Conservation (phyloP, 352 stramenopile genomes). For the Phytopythium cucurbitacearum region DNA sequence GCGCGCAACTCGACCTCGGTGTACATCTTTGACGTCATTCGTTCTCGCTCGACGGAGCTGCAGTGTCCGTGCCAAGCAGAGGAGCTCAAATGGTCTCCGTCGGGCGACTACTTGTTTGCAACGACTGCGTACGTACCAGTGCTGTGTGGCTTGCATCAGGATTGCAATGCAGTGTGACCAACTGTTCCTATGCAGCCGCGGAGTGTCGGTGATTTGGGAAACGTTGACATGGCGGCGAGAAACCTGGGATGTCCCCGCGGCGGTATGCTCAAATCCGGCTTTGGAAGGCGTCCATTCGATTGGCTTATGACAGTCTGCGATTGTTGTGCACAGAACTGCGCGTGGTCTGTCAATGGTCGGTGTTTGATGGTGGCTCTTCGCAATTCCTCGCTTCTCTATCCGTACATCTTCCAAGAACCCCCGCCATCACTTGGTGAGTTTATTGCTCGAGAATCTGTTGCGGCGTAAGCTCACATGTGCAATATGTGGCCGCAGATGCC, state of each 20-base stretch:
- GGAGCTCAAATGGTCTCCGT: conserved; percentile 71
- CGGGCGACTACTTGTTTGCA: conserved; percentile 81
- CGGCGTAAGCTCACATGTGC: background rate
- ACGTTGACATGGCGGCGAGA: conserved; percentile 77
- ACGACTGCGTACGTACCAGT: conserved; percentile 43
- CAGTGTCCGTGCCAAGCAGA: conserved; percentile 45
- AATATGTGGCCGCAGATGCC: conserved; percentile 30
- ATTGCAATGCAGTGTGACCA: background rate
- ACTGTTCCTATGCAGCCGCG: conserved; percentile 18
- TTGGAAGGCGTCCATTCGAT: background rate
- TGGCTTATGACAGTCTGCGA: background rate
- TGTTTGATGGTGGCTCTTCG: conserved; percentile 63
- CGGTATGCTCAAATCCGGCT: conserved; percentile 23
- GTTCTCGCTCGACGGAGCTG: conserved; percentile 52
- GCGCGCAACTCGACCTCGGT: conserved; percentile 38
- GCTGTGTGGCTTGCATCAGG: background rate
- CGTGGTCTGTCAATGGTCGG: conserved; percentile 65
- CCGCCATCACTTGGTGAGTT: conserved; percentile 56
- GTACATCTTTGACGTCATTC: conserved; percentile 58
- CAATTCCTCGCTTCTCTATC: conserved; percentile 54
- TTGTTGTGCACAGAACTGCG: conserved; percentile 35
- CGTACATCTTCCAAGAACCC: conserved; percentile 59
- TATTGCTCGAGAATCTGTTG: too few relatives aligned
- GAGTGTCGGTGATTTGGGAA: conserved; percentile 74
- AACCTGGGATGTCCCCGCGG: conserved; percentile 62